Evolutionary conservation across 441 rosid genomes (phyloP).

Genomic region (Manihot esculenta): DNA sequence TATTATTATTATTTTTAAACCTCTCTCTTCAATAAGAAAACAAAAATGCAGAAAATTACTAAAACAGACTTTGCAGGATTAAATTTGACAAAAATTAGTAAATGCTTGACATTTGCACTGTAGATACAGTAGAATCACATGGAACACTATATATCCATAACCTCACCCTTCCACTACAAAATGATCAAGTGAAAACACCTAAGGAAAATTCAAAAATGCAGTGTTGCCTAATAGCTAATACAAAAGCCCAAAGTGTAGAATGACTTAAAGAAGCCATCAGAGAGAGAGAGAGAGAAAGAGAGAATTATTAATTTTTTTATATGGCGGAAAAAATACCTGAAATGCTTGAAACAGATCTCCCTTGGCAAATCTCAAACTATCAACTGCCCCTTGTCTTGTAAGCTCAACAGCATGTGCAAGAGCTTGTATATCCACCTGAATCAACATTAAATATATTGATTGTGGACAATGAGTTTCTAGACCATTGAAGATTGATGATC

Average conservation of each 20-base stretch:
- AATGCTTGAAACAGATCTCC: constrained; percentile 92
- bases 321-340: constrained; percentile 44
- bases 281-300: no score
- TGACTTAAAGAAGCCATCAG: neutral
- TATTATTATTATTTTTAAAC: neutral
- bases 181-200: neutral
- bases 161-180: neutral
- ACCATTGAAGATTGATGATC: neutral
- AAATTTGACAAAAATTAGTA: neutral
- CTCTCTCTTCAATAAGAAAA: neutral
- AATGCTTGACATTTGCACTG: neutral
- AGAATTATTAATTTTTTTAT: neutral
- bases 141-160: neutral
- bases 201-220: neutral
- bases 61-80: neutral
- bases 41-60: neutral
- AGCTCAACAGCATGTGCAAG: constrained; percentile 97
- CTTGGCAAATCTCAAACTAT: constrained; percentile 89
- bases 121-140: neutral
- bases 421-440: constrained; percentile 92
- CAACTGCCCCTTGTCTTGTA: constrained; percentile 94
- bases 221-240: neutral
- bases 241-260: neutral
- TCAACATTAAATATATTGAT: constrained; percentile 16
- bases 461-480: neutral